These are phyloP conservation scores for Niveomyces coronatus DNA, from an alignment of 2,329 filamentous ascomycete species.

Conservation along the genomic window DNA sequence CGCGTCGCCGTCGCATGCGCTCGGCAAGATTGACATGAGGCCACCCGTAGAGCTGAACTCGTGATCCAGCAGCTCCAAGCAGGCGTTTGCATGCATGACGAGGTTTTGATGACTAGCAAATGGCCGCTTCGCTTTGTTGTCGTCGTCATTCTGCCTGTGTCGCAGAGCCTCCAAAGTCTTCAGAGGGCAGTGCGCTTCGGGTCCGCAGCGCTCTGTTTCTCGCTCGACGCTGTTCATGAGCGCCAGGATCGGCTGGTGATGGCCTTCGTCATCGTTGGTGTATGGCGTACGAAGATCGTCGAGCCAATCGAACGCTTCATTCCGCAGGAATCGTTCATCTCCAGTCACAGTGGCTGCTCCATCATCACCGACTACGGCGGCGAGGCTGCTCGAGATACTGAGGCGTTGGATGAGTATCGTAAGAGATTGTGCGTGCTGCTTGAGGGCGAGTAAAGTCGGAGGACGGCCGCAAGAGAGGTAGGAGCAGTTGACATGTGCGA, in stretches of 20 bases:
- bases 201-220: constrained; percentile 31
- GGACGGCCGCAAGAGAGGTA: constrained; percentile 45
- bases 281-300: constrained; percentile 40
- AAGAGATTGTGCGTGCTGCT: constrained; percentile 50
- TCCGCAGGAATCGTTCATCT: constrained; percentile 21
- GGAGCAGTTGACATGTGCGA: constrained; percentile 42
- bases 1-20: constrained; percentile 22
- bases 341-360: constrained; percentile 7
- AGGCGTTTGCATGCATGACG: constrained; percentile 47
- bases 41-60: constrained; percentile 47
- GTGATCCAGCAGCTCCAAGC: constrained; percentile 50
- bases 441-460: constrained; percentile 46
- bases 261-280: constrained; percentile 34
- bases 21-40: constrained; percentile 43
- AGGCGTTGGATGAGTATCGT: constrained; percentile 40
- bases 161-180: constrained; percentile 15
- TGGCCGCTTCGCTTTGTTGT: constrained; percentile 19
- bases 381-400: constrained; percentile 25
- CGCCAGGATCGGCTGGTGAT: constrained; percentile 35
- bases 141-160: constrained; percentile 7
- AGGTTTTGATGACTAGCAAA: constrained; percentile 39
- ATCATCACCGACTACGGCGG: constrained; percentile 11
- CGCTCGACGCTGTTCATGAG: constrained; percentile 35
- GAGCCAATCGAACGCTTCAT: constrained; percentile 48
- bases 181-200: constrained; percentile 37